Base-by-base conservation (phyloP, 331 rosid species). In the Malus hybrid region DNA sequence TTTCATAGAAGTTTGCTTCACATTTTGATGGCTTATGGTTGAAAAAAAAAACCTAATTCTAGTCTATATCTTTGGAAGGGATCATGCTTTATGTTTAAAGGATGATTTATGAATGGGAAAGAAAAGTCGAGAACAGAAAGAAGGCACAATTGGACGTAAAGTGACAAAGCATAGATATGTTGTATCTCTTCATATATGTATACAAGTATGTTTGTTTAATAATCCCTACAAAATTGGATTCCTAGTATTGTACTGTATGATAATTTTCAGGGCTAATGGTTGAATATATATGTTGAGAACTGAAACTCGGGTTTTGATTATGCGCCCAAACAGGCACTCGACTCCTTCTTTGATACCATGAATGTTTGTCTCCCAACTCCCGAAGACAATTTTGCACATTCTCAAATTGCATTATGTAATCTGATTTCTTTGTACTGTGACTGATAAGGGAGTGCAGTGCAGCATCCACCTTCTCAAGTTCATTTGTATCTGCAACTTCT, bases 221-320 rank as follows among this genome's bases (percentile, higher is more conserved):
- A 44, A 12, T 44, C 29, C 27, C 13, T 74, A 31, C 54, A 64
- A 75, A 50, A 64, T 64, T 75, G 65, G 33, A 32, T 42, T 48
- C 14, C 36, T 12, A 39, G 3, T 42, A n/a, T n/a, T 6, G 14
- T 20, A 24, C 29, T 27, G 31, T 60, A 62, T 22, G 39, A 27
- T 36, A 29, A 59, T 50, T 33, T 73, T 29, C 57, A 33, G 22
- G 56, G 63, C 39, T 61, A 72, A 57, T 79, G 18, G 64, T 77
- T 86, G 69, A 84, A 79, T 55, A 36, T 42, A 3, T 42, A 86
- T 78, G 79, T 83, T 87, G 77, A 89, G 87, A 82, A 82, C 80
- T 24, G 88, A 78, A 66, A 80, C 86, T 77, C 83, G 69, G 16
- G 65, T 66, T 52, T 80, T 78, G 64, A 87, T 82, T 24, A 87